Conservation (phyloP, 2,329 filamentous ascomycete species). For the Conoideocrella luteorostrata region DNA sequence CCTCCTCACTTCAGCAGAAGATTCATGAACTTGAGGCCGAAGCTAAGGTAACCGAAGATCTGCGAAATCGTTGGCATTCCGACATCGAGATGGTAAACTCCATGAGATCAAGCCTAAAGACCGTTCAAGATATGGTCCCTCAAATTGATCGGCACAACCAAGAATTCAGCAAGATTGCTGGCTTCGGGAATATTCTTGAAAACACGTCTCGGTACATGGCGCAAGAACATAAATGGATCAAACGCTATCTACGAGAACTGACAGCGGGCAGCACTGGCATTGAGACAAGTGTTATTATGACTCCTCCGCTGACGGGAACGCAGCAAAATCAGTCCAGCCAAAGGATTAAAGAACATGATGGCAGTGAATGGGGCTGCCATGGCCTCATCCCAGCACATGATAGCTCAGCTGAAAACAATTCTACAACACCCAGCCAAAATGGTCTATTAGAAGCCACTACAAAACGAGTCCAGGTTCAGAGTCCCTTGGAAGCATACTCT, state of each 20-base stretch:
- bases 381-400: no score
- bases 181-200: constrained; percentile 21
- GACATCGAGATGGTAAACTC: constrained; percentile 21
- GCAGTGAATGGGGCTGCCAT: background rate
- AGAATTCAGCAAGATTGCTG: constrained; percentile 19
- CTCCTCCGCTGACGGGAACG: background rate
- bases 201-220: constrained; percentile 22
- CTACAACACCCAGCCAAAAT: no score
- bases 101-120: constrained; percentile 18
- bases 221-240: constrained; percentile 23
- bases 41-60: constrained; percentile 11
- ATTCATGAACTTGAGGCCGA: constrained; percentile 17
- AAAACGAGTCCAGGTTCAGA: constrained; percentile 10
- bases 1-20: constrained; percentile 12
- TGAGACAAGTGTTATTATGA: background rate
- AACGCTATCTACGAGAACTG: constrained; percentile 14
- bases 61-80: constrained; percentile 20
- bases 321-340: background rate
- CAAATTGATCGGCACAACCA: constrained; percentile 18
- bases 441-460: background rate
- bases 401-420: no score
- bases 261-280: background rate
- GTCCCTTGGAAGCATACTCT: constrained; percentile 9
- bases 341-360: background rate
- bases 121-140: constrained; percentile 17